Conservation (phyloP, 768 basidiomycete genomes). For the Sistotremastrum suecicum region DNA sequence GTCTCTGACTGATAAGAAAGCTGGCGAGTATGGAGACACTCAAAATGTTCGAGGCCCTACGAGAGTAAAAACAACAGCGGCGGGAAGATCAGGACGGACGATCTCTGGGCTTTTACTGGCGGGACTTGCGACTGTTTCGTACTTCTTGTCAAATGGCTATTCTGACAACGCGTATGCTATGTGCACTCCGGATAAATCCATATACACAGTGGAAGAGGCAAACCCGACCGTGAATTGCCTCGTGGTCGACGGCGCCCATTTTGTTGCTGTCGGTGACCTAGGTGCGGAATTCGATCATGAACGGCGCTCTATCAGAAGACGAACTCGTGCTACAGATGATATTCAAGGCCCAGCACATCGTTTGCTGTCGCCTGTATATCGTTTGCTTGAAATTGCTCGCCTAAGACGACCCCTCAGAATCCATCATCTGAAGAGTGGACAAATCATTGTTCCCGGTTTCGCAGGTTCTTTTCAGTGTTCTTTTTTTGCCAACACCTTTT, state of each 20-base stretch:
- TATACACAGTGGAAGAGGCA: constrained; percentile 56
- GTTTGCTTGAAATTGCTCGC: constrained; percentile 11
- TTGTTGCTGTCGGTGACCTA: constrained; percentile 34
- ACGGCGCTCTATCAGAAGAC: constrained; percentile 1
- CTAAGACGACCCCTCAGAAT: constrained; percentile 20
- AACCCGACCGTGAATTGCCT: constrained; percentile 46
- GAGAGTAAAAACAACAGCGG: no score
- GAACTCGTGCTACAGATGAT: not conserved
- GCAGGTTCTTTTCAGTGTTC: constrained; percentile 30
- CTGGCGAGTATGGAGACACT: no score
- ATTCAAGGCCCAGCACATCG: not conserved
- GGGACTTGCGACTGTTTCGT: no score
- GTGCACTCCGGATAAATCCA: constrained; percentile 35
- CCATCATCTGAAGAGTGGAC: constrained; percentile 36
- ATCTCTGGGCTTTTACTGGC: no score
- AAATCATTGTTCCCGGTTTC: constrained; percentile 58
- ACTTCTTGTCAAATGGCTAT: no score
- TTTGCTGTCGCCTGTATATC: constrained; percentile 6
- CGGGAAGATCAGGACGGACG: no score
- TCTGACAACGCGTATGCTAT: constrained; percentile 29
- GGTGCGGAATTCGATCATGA: constrained; percentile 23
- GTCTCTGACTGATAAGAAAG: no score
- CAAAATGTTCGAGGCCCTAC: no score
- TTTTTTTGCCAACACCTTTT: not conserved
- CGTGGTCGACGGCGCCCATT: constrained; percentile 31